Base-by-base conservation (phyloP, 805 yeast species). In the Wickerhamomyces queroliae region DNA sequence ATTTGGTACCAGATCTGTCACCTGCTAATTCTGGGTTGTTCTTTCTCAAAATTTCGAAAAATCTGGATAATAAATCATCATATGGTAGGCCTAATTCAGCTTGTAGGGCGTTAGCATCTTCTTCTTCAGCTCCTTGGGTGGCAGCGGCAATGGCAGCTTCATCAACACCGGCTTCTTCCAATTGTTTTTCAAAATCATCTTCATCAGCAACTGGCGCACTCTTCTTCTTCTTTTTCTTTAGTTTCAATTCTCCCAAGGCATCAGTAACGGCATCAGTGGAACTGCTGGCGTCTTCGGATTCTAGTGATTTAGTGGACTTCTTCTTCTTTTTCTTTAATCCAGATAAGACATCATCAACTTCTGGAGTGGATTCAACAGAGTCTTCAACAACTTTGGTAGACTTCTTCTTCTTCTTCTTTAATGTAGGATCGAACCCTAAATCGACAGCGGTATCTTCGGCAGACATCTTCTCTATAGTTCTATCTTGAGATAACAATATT, bases 21-120 rank as follows among this genome's bases (percentile, higher is more conserved):
- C 97, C 97, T 33, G 98, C 99, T 57, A 93, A 77, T 65, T 93
- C 99, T 46, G 99, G 99, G 70, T 93, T 93, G 68, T 91, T 91
- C 47, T 87, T 82, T 56, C 86, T 88, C 58, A 93, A 74, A 45
- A 91, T 82, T 39, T 69, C 66, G 71, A 90, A 93, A 62, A 93
- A 93, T 62, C 99, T 78, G 39, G 83, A 74, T 56, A 93, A 74
- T 48, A 93, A 76, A 35, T 74, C 75, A 43, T 78, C 79, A 66
- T 93, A 93, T 43, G 90, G 77, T 48, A 83, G 69, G 37, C 83
- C 91, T 33, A 70, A 72, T 52, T 69, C 67, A 37, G 67, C 58
- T 46, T 60, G 74, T 33, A 51, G 48, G 19, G 59, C 55, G 10
- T 59, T 52, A 33, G 61, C 53, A 31, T 46, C 58, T 38, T 49